Conservation (phyloP, 768 basidiomycete genomes). For the Saitozyma podzolica region DNA sequence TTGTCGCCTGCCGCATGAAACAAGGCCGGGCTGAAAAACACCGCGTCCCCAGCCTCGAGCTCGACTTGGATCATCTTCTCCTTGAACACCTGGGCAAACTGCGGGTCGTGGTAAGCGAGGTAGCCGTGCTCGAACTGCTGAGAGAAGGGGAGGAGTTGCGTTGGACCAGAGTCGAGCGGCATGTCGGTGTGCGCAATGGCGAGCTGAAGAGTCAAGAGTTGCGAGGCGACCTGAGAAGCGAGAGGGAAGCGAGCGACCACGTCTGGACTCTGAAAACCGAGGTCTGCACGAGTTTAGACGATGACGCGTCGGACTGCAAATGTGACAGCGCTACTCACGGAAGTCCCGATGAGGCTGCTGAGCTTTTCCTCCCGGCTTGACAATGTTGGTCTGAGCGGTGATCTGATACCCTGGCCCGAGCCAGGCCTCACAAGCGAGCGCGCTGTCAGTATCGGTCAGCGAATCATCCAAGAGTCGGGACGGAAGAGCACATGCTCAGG, state of each 20-base stretch:
- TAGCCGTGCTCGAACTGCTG: conserved; percentile 4
- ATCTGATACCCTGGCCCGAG: not conserved
- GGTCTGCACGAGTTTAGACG: not conserved
- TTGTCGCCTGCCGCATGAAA: conserved; percentile 3
- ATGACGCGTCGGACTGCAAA: not conserved
- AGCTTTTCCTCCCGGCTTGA: not conserved
- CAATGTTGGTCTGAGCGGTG: not conserved
- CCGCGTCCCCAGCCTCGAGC: not conserved
- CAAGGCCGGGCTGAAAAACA: conserved; percentile 2
- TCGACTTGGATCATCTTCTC: not conserved
- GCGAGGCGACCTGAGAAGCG: not conserved
- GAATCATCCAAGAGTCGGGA: not conserved
- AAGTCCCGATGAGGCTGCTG: conserved; percentile 22
- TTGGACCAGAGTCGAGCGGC: not conserved
- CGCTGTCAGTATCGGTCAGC: not conserved
- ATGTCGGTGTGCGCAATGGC: conserved; percentile 4
- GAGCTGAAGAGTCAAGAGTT: not conserved
- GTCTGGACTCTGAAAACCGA: not conserved
- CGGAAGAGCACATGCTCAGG: not conserved
- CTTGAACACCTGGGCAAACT: not conserved
- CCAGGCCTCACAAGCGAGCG: not conserved
- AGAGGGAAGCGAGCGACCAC: not conserved
- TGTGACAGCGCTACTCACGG: conserved; percentile 10
- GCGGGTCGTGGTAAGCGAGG: not conserved
- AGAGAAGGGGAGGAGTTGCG: not conserved